phyloP scores from a whole-genome alignment of 306 rosid species.

The Begonia loranthoides region DNA sequence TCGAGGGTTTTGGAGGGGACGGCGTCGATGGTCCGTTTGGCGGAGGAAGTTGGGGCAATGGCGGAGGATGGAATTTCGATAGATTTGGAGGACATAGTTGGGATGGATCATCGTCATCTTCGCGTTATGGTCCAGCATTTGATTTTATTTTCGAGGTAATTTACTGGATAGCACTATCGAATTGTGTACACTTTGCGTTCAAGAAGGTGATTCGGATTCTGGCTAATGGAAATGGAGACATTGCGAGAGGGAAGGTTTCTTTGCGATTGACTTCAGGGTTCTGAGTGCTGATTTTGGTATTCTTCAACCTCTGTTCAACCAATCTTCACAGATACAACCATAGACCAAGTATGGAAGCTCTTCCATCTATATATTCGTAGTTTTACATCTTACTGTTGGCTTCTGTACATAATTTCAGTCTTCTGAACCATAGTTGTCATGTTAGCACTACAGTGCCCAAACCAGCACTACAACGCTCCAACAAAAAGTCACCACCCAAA shows the following conservation, averaged over 20 bases:
- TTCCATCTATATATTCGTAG: too few relatives aligned
- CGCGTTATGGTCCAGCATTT: constrained; percentile 58
- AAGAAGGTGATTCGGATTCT: constrained; percentile 50
- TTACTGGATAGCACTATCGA: constrained; percentile 71
- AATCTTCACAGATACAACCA: too few relatives aligned
- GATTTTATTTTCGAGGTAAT: constrained; percentile 79
- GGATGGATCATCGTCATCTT: constrained; percentile 50
- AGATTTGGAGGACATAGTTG: constrained; percentile 53
- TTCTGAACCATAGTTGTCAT: too few relatives aligned
- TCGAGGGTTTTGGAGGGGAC: constrained; percentile 34
- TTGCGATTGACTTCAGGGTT: constrained; percentile 44
- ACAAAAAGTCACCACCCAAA: too few relatives aligned
- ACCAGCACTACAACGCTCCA: too few relatives aligned
- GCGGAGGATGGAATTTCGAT: constrained; percentile 64
- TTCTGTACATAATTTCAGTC: too few relatives aligned
- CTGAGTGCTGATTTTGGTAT: constrained; percentile 18
- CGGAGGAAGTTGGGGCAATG: constrained; percentile 31
- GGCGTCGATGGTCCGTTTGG: constrained; percentile 30
- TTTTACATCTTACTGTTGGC: too few relatives aligned
- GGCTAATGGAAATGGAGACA: constrained; percentile 44
- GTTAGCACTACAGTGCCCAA: too few relatives aligned
- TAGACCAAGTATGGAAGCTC: too few relatives aligned
- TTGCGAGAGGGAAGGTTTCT: constrained; percentile 50
- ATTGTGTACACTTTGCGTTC: constrained; percentile 74
- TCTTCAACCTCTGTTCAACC: background rate